phyloP scores from a whole-genome alignment of 2,329 filamentous ascomycete genomes.

The Myotisia sp. region DNA sequence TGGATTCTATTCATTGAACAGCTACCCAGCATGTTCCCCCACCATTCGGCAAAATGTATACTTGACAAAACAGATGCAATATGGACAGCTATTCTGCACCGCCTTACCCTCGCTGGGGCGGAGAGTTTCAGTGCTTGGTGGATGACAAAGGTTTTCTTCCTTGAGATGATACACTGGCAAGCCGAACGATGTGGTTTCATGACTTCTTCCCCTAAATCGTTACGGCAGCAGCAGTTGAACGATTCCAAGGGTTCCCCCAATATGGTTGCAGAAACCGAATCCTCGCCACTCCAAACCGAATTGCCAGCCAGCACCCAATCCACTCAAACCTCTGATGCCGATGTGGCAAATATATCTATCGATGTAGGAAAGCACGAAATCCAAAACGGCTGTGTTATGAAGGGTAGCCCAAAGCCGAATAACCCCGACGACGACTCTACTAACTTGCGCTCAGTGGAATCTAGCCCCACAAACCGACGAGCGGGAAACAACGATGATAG shows the following conservation, averaged over 20 bases:
- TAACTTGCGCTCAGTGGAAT: slow-evolving; percentile 36
- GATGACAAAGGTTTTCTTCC: slow-evolving; percentile 86
- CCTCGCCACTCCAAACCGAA: neutral
- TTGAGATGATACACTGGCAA: slow-evolving; percentile 85
- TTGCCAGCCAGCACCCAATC: slow-evolving; percentile 1
- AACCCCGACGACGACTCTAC: neutral
- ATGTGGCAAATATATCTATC: slow-evolving; percentile 9
- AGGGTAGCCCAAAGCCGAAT: neutral
- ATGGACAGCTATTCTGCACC: slow-evolving; percentile 32
- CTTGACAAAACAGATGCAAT: slow-evolving; percentile 31
- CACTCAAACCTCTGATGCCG: slow-evolving; percentile 15
- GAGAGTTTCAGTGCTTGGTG: slow-evolving; percentile 37
- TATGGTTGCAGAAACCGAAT: neutral
- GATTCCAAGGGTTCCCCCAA: neutral
- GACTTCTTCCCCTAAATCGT: slow-evolving; percentile 32
- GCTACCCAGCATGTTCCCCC: slow-evolving; percentile 25
- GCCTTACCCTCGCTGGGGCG: slow-evolving; percentile 31
- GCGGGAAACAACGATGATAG: slow-evolving; percentile 49
- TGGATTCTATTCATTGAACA: slow-evolving; percentile 34
- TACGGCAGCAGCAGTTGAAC: slow-evolving; percentile 14
- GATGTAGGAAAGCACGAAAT: neutral
- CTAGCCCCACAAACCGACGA: slow-evolving; percentile 32
- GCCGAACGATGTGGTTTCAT: slow-evolving; percentile 85
- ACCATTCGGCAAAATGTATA: slow-evolving; percentile 32
- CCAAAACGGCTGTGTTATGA: neutral